Base-by-base conservation (phyloP, 1,139 yeast species). In the Kodamaea sp. region DNA sequence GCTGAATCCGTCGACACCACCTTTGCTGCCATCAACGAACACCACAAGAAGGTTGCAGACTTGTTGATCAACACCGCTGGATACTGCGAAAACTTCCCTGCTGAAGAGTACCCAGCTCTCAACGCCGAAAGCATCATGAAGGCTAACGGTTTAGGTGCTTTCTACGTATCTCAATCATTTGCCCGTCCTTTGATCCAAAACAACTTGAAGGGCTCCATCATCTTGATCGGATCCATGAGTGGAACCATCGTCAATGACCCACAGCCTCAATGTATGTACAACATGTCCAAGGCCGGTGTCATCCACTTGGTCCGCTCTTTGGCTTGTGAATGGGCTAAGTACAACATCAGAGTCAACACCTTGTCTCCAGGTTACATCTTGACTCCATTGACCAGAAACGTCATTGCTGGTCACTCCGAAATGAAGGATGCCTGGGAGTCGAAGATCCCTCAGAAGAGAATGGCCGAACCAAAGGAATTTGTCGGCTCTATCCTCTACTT, bases 21-120 rank as follows among this genome's bases (percentile, higher is more conserved):
- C 7, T 76, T 76, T 41, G 58, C 60, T 15, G 61, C 66, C 24
- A 74, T 85, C 55, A 67, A 70, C 48, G 64, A 63, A 30, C 80
- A 75, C 49, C 87, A 82, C 57, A 76, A 72, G 32, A 73, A 73
- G 43, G 70, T 81, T 31, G 78, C 88, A 24, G 78, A 80, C 50
- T 65, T 83, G 42, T 71, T 85, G 50, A 73, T 85, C 42, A 84
- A 85, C 64, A 73, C 88, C 32, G 94, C 95, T 9, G 94, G 95
- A n/a, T 85, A 81, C 66, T 81, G 88, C 56, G 89, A 83, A 57
- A 83, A 82, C 64, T 77, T 72, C 61, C 76, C 87, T 3, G 94
- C 94, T 19, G 78, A 81, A 50, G 86, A 83, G 33, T 85, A 84
- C 61, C 90, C 92, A 13, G 76, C 87, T 24, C 55, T 61, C 35